Conservation (phyloP, 106 monocot species). For the Vanilla planifolia region DNA sequence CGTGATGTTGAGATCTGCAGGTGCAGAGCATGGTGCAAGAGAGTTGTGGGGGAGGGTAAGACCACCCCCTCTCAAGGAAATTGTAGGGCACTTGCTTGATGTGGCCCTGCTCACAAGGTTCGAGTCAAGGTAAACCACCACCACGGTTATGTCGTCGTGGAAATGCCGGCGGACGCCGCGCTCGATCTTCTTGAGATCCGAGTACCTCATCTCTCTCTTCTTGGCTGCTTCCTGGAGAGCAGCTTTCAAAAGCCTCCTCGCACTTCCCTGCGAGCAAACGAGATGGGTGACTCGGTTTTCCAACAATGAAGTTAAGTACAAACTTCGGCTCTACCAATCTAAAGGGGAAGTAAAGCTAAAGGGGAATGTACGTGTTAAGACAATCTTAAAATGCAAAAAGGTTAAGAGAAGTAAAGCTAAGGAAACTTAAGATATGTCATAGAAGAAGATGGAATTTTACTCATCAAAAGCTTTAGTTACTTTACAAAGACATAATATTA, state of each 20-base stretch:
- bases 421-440: too few relatives aligned
- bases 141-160: constrained; percentile 26
- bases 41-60: constrained; percentile 12
- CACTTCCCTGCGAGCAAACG: constrained; percentile 34
- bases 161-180: constrained; percentile 31
- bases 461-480: too few relatives aligned
- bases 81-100: background rate
- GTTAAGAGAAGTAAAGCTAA: too few relatives aligned
- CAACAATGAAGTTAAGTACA: too few relatives aligned
- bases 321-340: too few relatives aligned
- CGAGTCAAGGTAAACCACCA: constrained; percentile 19
- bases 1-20: background rate
- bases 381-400: too few relatives aligned
- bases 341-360: too few relatives aligned
- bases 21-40: constrained; percentile 12
- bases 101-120: constrained; percentile 13
- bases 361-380: too few relatives aligned
- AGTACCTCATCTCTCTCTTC: constrained; percentile 33
- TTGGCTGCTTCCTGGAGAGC: constrained; percentile 24
- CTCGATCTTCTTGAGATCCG: constrained; percentile 26
- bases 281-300: too few relatives aligned
- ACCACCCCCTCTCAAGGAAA: constrained; percentile 17
- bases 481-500: too few relatives aligned
- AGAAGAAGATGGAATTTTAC: too few relatives aligned
- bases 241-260: constrained; percentile 18